A percentile compares a stretch with the other conserved stretches of the same genome.
phyloP scores from a whole-genome alignment of 192 early-diverging fungal genomes.

The Backusella circina region DNA sequence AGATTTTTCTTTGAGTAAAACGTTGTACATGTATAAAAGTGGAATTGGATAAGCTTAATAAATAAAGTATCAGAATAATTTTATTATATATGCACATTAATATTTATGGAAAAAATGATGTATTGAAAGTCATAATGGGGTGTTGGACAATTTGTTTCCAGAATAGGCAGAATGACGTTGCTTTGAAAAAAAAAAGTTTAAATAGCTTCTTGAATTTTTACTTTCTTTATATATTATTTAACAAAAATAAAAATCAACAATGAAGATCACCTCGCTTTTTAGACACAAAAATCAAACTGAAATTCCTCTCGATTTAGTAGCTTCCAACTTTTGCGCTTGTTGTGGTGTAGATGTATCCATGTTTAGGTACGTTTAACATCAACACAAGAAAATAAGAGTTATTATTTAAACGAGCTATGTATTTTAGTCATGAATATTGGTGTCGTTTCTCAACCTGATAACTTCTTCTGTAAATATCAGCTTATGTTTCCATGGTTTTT shows the following conservation, averaged over 20 bases:
- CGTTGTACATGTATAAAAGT: not conserved
- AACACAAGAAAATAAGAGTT: not conserved
- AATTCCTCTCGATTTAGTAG: not conserved
- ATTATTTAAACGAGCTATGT: not conserved
- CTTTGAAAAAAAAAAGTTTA: not conserved
- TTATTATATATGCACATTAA: not conserved
- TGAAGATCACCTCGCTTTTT: not conserved
- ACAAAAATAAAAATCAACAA: not conserved
- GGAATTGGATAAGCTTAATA: not conserved
- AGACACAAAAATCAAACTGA: not conserved
- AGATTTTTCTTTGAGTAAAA: not conserved
- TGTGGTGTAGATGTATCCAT: slow-evolving; percentile 4
- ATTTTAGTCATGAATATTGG: not conserved
- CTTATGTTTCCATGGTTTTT: not conserved
- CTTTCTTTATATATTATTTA: not conserved
- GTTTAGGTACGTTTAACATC: not conserved
- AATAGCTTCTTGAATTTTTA: not conserved
- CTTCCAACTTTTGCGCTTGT: not conserved
- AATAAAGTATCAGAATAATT: not conserved
- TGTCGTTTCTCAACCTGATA: not conserved
- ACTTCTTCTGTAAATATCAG: not conserved
- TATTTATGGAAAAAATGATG: not conserved
- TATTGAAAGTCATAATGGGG: not conserved
- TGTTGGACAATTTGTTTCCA: not conserved
- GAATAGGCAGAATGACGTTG: not conserved